Conservation (phyloP, 768 basidiomycete species). For the Suillus plorans region DNA sequence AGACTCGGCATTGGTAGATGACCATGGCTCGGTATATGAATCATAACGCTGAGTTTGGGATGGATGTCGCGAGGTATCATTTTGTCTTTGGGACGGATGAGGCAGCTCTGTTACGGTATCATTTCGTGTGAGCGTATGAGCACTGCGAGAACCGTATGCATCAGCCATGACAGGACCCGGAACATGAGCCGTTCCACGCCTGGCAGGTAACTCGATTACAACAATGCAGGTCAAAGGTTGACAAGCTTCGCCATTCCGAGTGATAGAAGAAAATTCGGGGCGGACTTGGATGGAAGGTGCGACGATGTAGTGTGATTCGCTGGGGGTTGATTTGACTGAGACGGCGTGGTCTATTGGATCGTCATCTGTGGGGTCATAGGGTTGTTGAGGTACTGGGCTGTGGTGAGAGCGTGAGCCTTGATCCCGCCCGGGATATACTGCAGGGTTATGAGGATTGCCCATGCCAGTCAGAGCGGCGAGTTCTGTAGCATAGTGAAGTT, state of each 20-base stretch:
- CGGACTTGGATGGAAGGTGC: constrained; percentile 93
- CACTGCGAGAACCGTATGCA: constrained; percentile 37
- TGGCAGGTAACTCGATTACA: constrained; percentile 86
- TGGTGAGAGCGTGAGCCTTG: constrained; percentile 37
- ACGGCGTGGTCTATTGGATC: constrained; percentile 72
- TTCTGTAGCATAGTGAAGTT: constrained; percentile 49
- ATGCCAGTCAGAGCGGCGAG: constrained; percentile 92
- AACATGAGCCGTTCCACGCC: constrained; percentile 50
- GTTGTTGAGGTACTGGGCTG: constrained; percentile 25
- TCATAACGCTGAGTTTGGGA: constrained; percentile 12
- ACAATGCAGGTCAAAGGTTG: constrained; percentile 94
- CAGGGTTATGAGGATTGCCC: constrained; percentile 56
- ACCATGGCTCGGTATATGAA: constrained; percentile 23
- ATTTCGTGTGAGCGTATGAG: constrained; percentile 18
- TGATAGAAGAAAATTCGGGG: constrained; percentile 84
- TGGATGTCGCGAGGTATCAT: constrained; percentile 1
- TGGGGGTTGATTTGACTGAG: constrained; percentile 47
- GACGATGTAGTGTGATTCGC: constrained; percentile 70
- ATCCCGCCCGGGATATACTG: constrained; percentile 71
- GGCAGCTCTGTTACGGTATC: constrained; percentile 22
- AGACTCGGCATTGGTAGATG: constrained; percentile 27
- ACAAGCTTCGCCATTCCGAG: constrained; percentile 63
- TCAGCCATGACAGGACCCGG: constrained; percentile 58
- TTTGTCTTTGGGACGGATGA: constrained; percentile 16
- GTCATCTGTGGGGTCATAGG: constrained; percentile 78